phyloP scores from a whole-genome alignment of 306 rosid genomes.

The Quercus parvula region DNA sequence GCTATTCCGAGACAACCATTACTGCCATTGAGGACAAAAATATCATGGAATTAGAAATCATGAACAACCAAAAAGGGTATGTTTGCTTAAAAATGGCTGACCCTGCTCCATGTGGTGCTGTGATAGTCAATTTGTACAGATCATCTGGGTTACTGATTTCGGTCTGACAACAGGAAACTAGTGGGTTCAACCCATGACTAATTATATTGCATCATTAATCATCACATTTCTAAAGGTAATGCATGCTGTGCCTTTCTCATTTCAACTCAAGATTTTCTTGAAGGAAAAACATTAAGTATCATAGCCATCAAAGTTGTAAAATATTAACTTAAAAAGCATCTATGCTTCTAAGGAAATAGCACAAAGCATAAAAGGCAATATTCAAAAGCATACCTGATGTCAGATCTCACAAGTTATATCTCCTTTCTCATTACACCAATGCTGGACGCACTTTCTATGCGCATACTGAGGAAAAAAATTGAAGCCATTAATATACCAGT shows the following conservation, averaged over 20 bases:
- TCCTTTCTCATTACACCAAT: constrained; percentile 98
- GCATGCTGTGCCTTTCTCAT: not conserved
- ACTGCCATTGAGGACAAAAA: no score
- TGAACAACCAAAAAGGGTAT: no score
- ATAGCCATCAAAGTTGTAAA: not conserved
- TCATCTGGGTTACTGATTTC: no score
- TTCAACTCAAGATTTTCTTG: not conserved
- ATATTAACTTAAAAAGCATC: not conserved
- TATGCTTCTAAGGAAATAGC: not conserved
- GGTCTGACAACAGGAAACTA: not conserved
- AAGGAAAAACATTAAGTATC: not conserved
- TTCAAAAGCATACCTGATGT: constrained; percentile 66
- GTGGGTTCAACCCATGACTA: not conserved
- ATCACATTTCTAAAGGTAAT: not conserved
- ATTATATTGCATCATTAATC: not conserved
- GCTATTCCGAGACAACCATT: constrained; percentile 32
- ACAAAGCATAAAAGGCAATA: not conserved
- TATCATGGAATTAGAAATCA: no score
- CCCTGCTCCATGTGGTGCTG: no score
- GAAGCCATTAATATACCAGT: constrained; percentile 7
- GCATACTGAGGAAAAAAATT: constrained; percentile 61
- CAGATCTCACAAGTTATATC: constrained; percentile 93
- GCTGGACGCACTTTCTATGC: constrained; percentile 96
- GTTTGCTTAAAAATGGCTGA: no score
- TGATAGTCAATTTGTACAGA: no score